Percentiles rank a stretch among this genome's conserved stretches.
Conservation (phyloP, 2,329 filamentous ascomycete species). For the Scopulariopsis brevicaulis region DNA sequence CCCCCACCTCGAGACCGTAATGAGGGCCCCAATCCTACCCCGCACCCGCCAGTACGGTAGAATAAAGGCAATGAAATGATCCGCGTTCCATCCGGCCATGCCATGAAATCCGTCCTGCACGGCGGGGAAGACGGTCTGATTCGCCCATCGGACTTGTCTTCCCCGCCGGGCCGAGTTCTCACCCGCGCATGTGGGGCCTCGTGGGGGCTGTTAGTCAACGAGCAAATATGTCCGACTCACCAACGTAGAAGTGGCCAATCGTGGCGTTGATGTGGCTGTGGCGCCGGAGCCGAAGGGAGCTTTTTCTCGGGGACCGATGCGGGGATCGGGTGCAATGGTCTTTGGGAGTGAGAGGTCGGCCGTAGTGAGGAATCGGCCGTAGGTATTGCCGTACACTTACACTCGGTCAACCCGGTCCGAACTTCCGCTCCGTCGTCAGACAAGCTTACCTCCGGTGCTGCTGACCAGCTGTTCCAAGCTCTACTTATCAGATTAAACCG, state of each 20-base stretch:
- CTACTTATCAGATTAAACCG: neutral
- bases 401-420: neutral
- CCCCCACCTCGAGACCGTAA: too few relatives aligned
- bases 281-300: neutral
- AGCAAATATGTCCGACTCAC: neutral
- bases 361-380: neutral
- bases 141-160: neutral
- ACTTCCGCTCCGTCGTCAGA: neutral
- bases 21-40: too few relatives aligned
- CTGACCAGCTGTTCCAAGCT: neutral
- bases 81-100: too few relatives aligned
- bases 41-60: too few relatives aligned
- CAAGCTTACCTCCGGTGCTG: neutral
- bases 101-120: too few relatives aligned
- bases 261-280: neutral
- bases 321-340: neutral
- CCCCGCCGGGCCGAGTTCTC: neutral
- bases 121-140: neutral
- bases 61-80: too few relatives aligned
- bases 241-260: neutral
- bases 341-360: neutral
- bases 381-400: neutral
- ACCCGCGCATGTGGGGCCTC: neutral
- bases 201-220: neutral
- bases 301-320: neutral